A percentile compares a stretch with the other conserved stretches of the same genome.
Conservation (phyloP, 352 stramenopile genomes). For the Phytophthora europaea region DNA sequence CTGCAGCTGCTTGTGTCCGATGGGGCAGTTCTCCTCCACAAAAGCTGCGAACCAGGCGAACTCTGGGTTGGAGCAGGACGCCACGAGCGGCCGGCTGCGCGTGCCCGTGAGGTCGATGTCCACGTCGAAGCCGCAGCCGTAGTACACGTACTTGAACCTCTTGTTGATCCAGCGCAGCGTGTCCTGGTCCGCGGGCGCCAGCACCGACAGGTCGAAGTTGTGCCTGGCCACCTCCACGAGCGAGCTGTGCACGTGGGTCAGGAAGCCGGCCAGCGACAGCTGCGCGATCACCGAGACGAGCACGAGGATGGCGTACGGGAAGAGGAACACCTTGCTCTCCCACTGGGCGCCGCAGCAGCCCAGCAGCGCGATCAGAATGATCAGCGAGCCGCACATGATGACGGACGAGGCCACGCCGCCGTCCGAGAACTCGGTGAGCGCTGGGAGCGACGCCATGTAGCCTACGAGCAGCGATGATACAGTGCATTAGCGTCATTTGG, state of each 20-base stretch:
- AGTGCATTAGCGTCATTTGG: neutral
- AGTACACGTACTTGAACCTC: conserved; percentile 83
- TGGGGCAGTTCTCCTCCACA: conserved; percentile 76
- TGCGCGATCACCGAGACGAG: conserved; percentile 83
- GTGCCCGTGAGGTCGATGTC: conserved; percentile 65
- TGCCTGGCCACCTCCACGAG: conserved; percentile 68
- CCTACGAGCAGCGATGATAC: conserved; percentile 36
- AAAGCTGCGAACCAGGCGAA: conserved; percentile 84
- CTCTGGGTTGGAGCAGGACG: conserved; percentile 64
- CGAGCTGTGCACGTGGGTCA: conserved; percentile 84
- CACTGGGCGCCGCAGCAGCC: conserved; percentile 87
- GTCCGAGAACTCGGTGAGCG: conserved; percentile 86
- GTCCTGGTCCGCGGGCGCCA: conserved; percentile 61
- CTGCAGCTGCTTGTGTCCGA: conserved; percentile 62
- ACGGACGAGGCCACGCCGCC: conserved; percentile 81
- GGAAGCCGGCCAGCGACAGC: conserved; percentile 80
- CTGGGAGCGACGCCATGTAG: conserved; percentile 84
- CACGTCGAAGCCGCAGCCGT: conserved; percentile 72
- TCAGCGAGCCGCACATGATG: conserved; percentile 83
- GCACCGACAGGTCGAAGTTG: conserved; percentile 78
- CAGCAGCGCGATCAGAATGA: conserved; percentile 80
- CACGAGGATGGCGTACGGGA: conserved; percentile 84
- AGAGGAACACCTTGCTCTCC: conserved; percentile 90
- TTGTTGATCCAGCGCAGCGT: conserved; percentile 84
- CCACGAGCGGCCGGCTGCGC: conserved; percentile 48